phyloP scores from a whole-genome alignment of 2,329 filamentous ascomycete species.

The Colletotrichum trifolii region DNA sequence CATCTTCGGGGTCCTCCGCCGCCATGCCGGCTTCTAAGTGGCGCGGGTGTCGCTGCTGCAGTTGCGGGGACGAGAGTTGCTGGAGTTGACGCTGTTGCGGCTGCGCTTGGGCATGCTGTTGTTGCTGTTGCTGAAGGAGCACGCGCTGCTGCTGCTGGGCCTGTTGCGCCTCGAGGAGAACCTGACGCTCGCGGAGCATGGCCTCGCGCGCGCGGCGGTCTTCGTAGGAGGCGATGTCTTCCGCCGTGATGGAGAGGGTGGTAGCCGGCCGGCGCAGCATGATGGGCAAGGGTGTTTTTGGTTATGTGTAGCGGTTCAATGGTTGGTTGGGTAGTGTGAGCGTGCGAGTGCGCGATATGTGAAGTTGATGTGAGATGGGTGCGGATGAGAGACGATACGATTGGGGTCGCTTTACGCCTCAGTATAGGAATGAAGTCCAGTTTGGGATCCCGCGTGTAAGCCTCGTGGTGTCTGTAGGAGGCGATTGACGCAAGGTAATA shows the following conservation, averaged over 20 bases:
- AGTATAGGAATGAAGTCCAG: too few species aligned
- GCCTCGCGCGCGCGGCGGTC: conserved; percentile 64
- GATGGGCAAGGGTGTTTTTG: conserved; percentile 24
- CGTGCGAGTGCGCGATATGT: not conserved
- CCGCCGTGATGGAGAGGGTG: conserved; percentile 73
- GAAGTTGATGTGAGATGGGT: too few species aligned
- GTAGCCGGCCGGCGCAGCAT: conserved; percentile 78
- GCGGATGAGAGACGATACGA: too few species aligned
- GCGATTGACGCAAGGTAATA: too few species aligned
- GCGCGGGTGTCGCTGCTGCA: conserved; percentile 23
- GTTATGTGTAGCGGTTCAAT: conserved; percentile 1
- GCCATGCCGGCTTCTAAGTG: conserved; percentile 33
- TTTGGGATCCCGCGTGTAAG: too few species aligned
- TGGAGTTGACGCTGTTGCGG: conserved; percentile 23
- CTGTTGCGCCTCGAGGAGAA: conserved; percentile 33
- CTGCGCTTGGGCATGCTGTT: conserved; percentile 31
- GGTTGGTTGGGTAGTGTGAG: not conserved
- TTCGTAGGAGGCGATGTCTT: conserved; percentile 78
- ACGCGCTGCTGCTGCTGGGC: conserved; percentile 29
- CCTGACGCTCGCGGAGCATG: conserved; percentile 35
- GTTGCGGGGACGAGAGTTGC: conserved; percentile 1
- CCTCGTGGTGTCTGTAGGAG: too few species aligned
- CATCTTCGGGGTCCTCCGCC: conserved; percentile 27
- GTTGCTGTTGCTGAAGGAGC: conserved; percentile 22
- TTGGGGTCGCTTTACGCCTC: too few species aligned